These are phyloP conservation scores for Linum lewisii DNA, from an alignment of 345 rosid genomes.

Conservation along the genomic window DNA sequence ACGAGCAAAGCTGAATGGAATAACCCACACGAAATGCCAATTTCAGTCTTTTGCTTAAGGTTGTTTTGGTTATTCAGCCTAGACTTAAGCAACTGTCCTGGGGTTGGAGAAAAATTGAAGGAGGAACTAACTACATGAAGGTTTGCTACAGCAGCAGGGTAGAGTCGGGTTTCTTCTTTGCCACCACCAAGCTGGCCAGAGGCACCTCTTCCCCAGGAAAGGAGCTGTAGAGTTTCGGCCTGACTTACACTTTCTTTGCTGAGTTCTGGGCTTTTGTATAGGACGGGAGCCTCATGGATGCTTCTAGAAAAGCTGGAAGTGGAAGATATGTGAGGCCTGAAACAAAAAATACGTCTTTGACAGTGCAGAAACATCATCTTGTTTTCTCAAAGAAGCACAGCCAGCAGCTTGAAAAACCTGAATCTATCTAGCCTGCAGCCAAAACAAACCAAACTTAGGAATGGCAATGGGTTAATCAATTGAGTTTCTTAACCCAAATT, in stretches of 20 bases:
- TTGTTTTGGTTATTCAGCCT: not conserved
- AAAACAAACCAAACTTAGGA: not conserved
- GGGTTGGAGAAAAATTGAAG: slow-evolving; percentile 39
- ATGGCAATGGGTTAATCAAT: too few relatives aligned
- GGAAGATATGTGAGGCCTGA: not conserved
- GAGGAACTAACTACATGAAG: slow-evolving; percentile 34
- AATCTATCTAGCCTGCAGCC: not conserved
- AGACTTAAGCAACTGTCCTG: slow-evolving; percentile 34
- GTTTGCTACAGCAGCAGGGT: slow-evolving; percentile 62
- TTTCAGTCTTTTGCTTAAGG: slow-evolving; percentile 7
- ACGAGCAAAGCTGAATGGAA: slow-evolving; percentile 67
- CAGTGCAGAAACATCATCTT: not conserved
- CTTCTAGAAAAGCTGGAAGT: not conserved
- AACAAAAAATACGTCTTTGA: not conserved
- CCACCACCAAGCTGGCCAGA: slow-evolving; percentile 96
- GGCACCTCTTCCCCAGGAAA: slow-evolving; percentile 89
- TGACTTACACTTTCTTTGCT: slow-evolving; percentile 15
- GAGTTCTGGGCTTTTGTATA: slow-evolving; percentile 36
- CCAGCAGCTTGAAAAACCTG: not conserved
- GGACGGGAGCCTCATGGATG: slow-evolving; percentile 19
- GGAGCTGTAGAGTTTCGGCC: slow-evolving; percentile 41
- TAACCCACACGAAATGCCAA: slow-evolving; percentile 76
- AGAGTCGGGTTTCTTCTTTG: slow-evolving; percentile 60
- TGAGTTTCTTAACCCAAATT: too few relatives aligned
- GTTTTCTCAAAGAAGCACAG: not conserved